Conservation (phyloP, 306 rosid species). For the Ammopiptanthus mongolicus region DNA sequence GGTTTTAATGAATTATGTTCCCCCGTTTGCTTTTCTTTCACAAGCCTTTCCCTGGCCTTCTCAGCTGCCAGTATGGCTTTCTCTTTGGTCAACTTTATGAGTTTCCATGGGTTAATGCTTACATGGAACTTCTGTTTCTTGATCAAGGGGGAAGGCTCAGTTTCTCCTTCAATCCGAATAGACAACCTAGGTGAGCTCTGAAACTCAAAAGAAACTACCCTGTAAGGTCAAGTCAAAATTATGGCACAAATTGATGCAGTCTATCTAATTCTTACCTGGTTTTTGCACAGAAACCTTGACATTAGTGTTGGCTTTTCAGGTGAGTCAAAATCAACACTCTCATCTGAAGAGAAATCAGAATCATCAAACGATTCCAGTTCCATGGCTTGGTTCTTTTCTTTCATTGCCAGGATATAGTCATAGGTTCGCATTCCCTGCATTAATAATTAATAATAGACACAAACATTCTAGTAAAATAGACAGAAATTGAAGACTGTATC, state of each 20-base stretch:
- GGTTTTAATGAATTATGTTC: conserved; percentile 58
- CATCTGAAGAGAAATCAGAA: conserved; percentile 82
- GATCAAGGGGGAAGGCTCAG: conserved; percentile 39
- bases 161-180: conserved; percentile 68
- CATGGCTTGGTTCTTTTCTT: conserved; percentile 59
- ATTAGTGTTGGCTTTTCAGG: conserved; percentile 68
- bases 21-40: conserved; percentile 43
- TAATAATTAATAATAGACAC: not conserved
- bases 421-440: conserved; percentile 91
- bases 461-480: not conserved
- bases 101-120: conserved; percentile 83
- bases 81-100: conserved; percentile 74
- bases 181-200: conserved; percentile 68
- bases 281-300: conserved; percentile 61
- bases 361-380: conserved; percentile 61
- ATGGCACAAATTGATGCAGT: not conserved
- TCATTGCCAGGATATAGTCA: conserved; percentile 94
- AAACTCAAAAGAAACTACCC: conserved; percentile 25
- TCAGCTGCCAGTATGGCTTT: conserved; percentile 75
- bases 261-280: conserved; percentile 42
- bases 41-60: conserved; percentile 73
- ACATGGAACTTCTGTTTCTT: conserved; percentile 62
- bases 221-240: conserved; percentile 5
- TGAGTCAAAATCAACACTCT: conserved; percentile 74
- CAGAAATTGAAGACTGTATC: not conserved